These are phyloP conservation scores for Kwoniella botswanensis DNA, from an alignment of 768 basidiomycete species.

Conservation along the genomic window DNA sequence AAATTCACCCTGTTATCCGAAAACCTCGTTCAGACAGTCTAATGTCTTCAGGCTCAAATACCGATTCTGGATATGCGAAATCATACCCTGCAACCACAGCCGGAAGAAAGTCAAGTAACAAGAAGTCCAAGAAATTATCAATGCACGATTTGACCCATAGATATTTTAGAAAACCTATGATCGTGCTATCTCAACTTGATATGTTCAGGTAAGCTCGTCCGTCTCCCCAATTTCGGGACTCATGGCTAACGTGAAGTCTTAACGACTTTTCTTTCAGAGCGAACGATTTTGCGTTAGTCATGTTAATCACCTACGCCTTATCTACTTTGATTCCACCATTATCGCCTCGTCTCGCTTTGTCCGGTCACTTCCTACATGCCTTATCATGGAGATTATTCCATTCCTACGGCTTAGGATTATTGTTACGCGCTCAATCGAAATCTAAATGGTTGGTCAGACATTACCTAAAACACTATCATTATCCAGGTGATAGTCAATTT, in stretches of 20 bases:
- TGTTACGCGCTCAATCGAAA: conserved; percentile 82
- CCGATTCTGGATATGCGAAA: conserved; percentile 19
- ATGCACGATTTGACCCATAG: conserved; percentile 87
- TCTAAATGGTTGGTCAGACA: conserved; percentile 90
- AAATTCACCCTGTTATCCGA: conserved; percentile 15
- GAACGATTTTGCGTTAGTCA: conserved; percentile 77
- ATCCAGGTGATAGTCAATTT: conserved; percentile 58
- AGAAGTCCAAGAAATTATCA: conserved; percentile 61
- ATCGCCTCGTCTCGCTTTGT: conserved; percentile 65
- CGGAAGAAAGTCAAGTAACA: conserved; percentile 13
- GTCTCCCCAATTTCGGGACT: not conserved
- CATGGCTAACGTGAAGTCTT: conserved; percentile 1
- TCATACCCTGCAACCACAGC: conserved; percentile 1
- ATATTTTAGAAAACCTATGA: conserved; percentile 86
- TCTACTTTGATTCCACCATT: conserved; percentile 68
- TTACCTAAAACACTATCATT: conserved; percentile 92
- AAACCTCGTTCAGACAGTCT: conserved; percentile 44
- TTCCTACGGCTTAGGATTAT: conserved; percentile 80
- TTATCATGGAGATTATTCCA: conserved; percentile 85
- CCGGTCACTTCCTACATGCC: conserved; percentile 75
- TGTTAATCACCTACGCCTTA: conserved; percentile 73
- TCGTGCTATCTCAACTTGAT: conserved; percentile 81
- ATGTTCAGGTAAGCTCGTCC: conserved; percentile 71
- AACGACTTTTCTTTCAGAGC: conserved; percentile 63
- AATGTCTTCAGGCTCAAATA: conserved; percentile 28